Evolutionary conservation across 2,329 filamentous ascomycete genomes (phyloP).

Genomic region (Aspergillus glaucus): DNA sequence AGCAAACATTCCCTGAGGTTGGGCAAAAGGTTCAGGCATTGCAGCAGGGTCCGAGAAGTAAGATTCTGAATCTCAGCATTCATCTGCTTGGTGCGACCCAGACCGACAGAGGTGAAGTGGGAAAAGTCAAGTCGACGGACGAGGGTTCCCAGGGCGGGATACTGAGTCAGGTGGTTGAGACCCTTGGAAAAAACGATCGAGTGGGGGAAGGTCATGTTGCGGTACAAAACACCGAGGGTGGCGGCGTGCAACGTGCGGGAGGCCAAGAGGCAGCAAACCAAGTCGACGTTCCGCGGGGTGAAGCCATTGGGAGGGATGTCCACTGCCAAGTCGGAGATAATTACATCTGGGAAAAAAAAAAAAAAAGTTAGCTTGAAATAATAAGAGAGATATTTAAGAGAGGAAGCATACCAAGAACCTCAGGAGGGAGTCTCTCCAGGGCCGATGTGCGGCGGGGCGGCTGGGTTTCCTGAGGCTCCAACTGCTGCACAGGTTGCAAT

Average conservation of each 20-base stretch:
- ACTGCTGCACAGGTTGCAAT: conserved; percentile 12
- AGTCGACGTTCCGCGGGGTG: conserved; percentile 68
- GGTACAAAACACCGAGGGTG: conserved; percentile 69
- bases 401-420: conserved; percentile 60
- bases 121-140: conserved; percentile 77
- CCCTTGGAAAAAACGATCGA: conserved; percentile 80
- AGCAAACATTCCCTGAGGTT: conserved; percentile 71
- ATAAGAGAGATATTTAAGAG: neutral
- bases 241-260: conserved; percentile 68
- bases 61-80: conserved; percentile 69
- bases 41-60: conserved; percentile 64
- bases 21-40: conserved; percentile 65
- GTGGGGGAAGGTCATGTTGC: conserved; percentile 74
- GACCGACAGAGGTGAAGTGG: conserved; percentile 73
- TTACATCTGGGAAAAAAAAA: conserved; percentile 48
- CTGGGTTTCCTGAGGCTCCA: conserved; percentile 17
- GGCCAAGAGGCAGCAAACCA: conserved; percentile 69
- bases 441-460: conserved; percentile 38
- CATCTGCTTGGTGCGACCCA: conserved; percentile 69
- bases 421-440: conserved; percentile 62
- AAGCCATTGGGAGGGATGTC: conserved; percentile 71
- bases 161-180: conserved; percentile 59
- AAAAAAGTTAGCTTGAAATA: conserved; percentile 4
- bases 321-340: conserved; percentile 67
- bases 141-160: conserved; percentile 65